Base-by-base conservation (phyloP, 208 protist genomes). In the Leishmania tarentolae region DNA sequence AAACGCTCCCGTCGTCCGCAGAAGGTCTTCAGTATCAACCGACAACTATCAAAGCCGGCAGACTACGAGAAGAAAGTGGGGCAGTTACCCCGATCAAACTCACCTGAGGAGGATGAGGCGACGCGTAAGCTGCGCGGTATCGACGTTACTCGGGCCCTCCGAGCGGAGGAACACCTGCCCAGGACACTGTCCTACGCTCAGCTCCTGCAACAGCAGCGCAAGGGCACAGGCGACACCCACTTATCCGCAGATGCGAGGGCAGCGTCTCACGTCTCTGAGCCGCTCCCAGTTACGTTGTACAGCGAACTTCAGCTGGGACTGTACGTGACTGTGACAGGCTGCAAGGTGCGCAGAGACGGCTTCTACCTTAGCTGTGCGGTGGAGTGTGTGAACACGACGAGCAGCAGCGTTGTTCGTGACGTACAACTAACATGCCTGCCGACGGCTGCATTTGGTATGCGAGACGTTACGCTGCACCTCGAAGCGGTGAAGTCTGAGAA, bases 31-130 rank as follows among this genome's bases (percentile, higher is more conserved):
- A 77, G 61, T 31, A 94, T 96, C 71, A 94, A 93, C 71, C 91
- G 93, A 40, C 84, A 94, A 24, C 84, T 96, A 28, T 83, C 80
- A 31, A 88, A 87, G 24, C 93, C 93, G 28, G 82, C 79, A 1
- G 86, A 90, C 65, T 93, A 92, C 77, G 81, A 79, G 35, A 77
- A 81, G 42, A 70, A 78, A 15, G 37, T 50, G 31, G 56, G 46
- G 70, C 79, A 81, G 57, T 5, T 15, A 19, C 85, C 76, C 1
- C 74, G 82, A 9, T 72, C 86, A 3, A n/a, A 71, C 31, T 82
- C 83, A 15, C 81, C 83, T 17, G 91, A 94, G 66, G 92, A 93
- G 46, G 94, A 97, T 84, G 92, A 97, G 77, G 92, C 91, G 24
- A 95, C 94, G 44, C 83, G 82, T 40, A 87, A 86, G 76, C 88